Base-by-base conservation (phyloP, 2,329 filamentous ascomycete genomes). In the Sclerotinia minor region DNA sequence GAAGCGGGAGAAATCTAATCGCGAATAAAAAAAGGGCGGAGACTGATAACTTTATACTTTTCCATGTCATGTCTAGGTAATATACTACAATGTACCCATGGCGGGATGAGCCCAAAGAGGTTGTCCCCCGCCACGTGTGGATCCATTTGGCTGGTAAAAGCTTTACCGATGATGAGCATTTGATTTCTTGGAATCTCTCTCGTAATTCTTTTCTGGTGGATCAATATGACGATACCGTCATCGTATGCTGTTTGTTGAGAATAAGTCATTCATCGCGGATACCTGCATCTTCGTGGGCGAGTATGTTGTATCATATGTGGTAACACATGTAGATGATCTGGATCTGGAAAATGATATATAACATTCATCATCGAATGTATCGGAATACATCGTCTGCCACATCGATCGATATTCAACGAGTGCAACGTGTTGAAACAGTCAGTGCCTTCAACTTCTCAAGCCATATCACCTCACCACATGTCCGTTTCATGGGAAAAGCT, bases 221-320 rank as follows among this genome's bases (percentile, higher is more conserved):
- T 44, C n/a, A n/a, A 44, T 21, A 11, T 26, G 54, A 44, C 7
- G 4, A 58, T 19, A 44, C 26, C 11, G 13, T 45, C 2, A 1
- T 21, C 19, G 21, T 11, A 21, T 21, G 9, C 38, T 0, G 17
- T n/a, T 58, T 21, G 24, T 1, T 7, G 9, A 59, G 45, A 45
- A 29, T 24, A 45, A 45, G 55, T 59, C 55, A 45, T 45, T 59
- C 26, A 41, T 59, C 55, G 17, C 55, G 55, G 55, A 24, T 59
- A 45, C 38, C 29, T 45, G 15, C 55, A 45, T 24, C 55, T 29
- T 44, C 11, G 38, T 59, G 55, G 7, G 38, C n/a, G 24, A 29
- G 26, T 26, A 21, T 19, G 38, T 45, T 9, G 55, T 29, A 41
- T 21, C 17, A 21, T 45, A 29, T 29, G 29, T 29, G 29, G 29